phyloP scores from a whole-genome alignment of 768 basidiomycete species.

The Coprinopsis strossmayeri region DNA sequence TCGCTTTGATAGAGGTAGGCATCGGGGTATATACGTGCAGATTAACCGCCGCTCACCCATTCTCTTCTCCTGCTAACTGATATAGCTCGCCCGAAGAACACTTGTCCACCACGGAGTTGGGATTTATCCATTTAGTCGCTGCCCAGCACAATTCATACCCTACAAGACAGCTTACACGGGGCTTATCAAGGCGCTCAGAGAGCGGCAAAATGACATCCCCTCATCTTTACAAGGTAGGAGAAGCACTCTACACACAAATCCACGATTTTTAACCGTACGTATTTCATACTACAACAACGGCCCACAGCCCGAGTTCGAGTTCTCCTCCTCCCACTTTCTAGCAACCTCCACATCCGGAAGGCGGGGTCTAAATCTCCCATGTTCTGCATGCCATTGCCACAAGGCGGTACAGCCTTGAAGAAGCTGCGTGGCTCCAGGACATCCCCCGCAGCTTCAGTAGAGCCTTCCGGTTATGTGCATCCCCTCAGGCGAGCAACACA shows the following conservation, averaged over 20 bases:
- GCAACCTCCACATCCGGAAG: conserved; percentile 20
- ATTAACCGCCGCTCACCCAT: not conserved
- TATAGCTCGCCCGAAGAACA: conserved; percentile 41
- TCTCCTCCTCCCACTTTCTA: conserved; percentile 29
- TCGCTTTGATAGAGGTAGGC: conserved; percentile 10
- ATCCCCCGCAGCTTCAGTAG: not conserved
- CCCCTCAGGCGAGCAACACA: not conserved
- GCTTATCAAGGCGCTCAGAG: conserved; percentile 35
- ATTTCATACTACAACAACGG: not conserved
- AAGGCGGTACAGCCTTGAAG: too few species aligned
- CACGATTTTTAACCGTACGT: conserved; percentile 3
- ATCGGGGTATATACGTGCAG: not conserved
- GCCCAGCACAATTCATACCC: conserved; percentile 29
- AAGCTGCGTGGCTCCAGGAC: not conserved
- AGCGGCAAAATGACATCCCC: conserved; percentile 26
- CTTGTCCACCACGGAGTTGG: conserved; percentile 35
- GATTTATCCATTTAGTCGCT: conserved; percentile 40
- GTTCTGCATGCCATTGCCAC: not conserved
- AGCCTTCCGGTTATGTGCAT: too few species aligned
- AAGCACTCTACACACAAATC: not conserved
- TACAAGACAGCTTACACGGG: conserved; percentile 46
- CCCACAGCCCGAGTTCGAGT: conserved; percentile 24
- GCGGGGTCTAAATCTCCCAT: conserved; percentile 11
- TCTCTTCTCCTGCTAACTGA: not conserved
- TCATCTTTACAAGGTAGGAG: conserved; percentile 26